Evolutionary conservation across 148 eudicot species (phyloP).

Genomic region (Vaccinium vitisidaea): DNA sequence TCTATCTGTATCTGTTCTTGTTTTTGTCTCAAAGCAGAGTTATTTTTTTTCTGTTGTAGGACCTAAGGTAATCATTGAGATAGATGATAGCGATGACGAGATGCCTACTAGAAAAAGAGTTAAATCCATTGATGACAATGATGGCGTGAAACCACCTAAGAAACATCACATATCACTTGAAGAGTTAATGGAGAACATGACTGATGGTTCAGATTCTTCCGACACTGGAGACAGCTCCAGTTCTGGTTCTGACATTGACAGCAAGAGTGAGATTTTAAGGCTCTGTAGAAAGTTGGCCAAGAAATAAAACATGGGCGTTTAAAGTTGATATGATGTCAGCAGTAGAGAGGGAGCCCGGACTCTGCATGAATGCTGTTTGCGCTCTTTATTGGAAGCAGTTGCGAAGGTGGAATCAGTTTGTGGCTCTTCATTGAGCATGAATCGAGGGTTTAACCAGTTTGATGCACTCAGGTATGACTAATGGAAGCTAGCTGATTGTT

Average conservation of each 20-base stretch:
- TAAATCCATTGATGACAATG: neutral
- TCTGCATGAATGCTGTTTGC: conserved; percentile 53
- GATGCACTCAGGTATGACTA: conserved; percentile 19
- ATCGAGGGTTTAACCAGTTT: neutral
- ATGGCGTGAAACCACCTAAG: neutral
- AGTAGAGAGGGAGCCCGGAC: conserved; percentile 30
- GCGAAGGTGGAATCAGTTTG: neutral
- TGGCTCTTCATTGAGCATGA: conserved; percentile 5
- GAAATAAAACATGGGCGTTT: conserved; percentile 24
- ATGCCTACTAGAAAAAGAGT: conserved; percentile 4
- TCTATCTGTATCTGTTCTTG: neutral
- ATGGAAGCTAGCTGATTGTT: neutral
- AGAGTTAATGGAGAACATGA: neutral
- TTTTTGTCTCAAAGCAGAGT: neutral
- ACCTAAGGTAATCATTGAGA: neutral
- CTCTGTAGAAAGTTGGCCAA: neutral
- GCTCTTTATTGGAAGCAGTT: conserved; percentile 38
- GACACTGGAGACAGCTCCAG: conserved; percentile 12
- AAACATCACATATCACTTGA: neutral
- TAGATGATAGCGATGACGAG: conserved; percentile 15
- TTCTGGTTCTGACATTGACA: conserved; percentile 18
- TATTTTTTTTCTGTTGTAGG: conserved; percentile 6
- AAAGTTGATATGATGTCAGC: conserved; percentile 33
- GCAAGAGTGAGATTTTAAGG: neutral
- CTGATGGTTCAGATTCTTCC: neutral